Evolutionary conservation across 768 basidiomycete genomes (phyloP).

Genomic region (Suillus luteus): DNA sequence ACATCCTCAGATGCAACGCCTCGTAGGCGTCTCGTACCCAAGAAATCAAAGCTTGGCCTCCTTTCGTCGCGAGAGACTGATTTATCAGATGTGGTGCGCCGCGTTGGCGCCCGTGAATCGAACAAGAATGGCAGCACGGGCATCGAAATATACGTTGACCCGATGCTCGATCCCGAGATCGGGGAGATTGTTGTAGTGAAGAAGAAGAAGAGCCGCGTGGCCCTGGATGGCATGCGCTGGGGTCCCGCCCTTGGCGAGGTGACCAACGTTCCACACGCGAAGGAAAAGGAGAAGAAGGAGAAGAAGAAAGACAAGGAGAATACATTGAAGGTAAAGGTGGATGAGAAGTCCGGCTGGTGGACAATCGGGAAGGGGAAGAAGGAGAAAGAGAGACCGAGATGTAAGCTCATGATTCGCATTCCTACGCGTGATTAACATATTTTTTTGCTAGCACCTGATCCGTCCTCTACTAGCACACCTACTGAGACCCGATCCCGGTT

Average conservation of each 20-base stretch:
- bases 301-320: slow-evolving; percentile 37
- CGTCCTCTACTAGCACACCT: slow-evolving; percentile 25
- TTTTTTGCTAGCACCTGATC: slow-evolving; percentile 46
- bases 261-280: slow-evolving; percentile 50
- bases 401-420: slow-evolving; percentile 17
- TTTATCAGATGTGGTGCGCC: slow-evolving; percentile 60
- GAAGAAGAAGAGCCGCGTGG: slow-evolving; percentile 71
- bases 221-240: slow-evolving; percentile 55
- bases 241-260: slow-evolving; percentile 58
- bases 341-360: slow-evolving; percentile 76
- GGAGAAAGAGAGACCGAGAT: slow-evolving; percentile 50
- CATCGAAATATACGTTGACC: slow-evolving; percentile 75
- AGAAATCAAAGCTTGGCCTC: slow-evolving; percentile 67
- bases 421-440: slow-evolving; percentile 12
- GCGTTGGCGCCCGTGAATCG: slow-evolving; percentile 39
- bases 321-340: slow-evolving; percentile 42
- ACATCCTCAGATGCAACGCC: slow-evolving; percentile 21
- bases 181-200: slow-evolving; percentile 74
- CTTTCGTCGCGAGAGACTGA: slow-evolving; percentile 45
- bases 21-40: slow-evolving; percentile 63
- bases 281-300: slow-evolving; percentile 37
- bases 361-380: slow-evolving; percentile 74
- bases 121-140: slow-evolving; percentile 41
- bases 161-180: slow-evolving; percentile 61
- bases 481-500: slow-evolving; percentile 51